Percentiles rank a stretch among this genome's conserved stretches.
These are phyloP conservation scores for Phoma herbarum DNA, from an alignment of 2,329 filamentous ascomycete genomes.

Conservation along the genomic window DNA sequence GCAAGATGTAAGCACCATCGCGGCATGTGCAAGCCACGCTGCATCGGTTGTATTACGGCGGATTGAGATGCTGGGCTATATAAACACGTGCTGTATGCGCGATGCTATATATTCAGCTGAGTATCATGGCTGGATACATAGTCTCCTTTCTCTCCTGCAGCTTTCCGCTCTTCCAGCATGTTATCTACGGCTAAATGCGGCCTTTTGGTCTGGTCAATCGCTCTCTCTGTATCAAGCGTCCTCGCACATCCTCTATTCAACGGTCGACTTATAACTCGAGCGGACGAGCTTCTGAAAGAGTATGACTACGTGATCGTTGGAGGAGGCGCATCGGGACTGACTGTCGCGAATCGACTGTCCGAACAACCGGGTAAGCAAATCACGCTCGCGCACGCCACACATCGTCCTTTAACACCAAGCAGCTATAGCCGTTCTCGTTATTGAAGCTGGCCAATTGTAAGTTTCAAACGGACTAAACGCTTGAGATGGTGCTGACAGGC, in stretches of 20 bases:
- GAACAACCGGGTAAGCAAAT: constrained; percentile 28
- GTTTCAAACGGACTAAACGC: not conserved
- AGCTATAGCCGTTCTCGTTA: constrained; percentile 34
- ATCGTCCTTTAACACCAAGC: not conserved
- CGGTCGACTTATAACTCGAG: constrained; percentile 22
- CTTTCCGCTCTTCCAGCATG: constrained; percentile 1
- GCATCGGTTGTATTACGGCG: constrained; percentile 11
- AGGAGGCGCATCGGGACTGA: constrained; percentile 38
- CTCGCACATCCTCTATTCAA: constrained; percentile 31
- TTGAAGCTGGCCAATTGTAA: constrained; percentile 38
- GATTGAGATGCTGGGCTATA: constrained; percentile 5
- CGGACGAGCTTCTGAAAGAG: constrained; percentile 25
- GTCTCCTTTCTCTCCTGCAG: not conserved
- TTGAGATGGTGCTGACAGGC: not conserved
- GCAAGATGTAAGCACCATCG: not conserved
- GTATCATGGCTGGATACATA: not conserved
- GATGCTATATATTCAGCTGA: not conserved
- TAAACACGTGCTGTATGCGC: constrained; percentile 1
- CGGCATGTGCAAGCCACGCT: constrained; percentile 6
- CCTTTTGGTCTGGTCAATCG: constrained; percentile 20
- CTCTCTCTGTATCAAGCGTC: constrained; percentile 23
- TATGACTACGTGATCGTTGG: constrained; percentile 44
- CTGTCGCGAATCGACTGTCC: constrained; percentile 41
- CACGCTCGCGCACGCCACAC: not conserved
- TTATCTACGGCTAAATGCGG: constrained; percentile 4